Conservation (phyloP, 2,329 filamentous ascomycete species). For the Cryphonectria nitschkei region DNA sequence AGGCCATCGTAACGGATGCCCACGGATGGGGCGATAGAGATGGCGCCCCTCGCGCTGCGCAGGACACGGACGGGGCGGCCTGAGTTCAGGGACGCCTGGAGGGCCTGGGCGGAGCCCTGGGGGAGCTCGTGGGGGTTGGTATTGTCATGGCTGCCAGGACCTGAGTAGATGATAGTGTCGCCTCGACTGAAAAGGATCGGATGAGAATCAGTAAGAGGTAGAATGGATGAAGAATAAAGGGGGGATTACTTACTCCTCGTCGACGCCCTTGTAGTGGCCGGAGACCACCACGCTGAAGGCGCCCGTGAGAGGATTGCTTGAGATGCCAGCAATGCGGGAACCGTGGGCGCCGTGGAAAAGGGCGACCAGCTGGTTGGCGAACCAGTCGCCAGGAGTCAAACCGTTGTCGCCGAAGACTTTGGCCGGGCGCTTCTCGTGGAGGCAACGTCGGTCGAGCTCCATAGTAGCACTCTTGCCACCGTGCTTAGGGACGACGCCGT, state of each 20-base stretch:
- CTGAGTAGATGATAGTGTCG: constrained; percentile 35
- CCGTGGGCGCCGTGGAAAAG: constrained; percentile 60
- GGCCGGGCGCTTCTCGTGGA: constrained; percentile 23
- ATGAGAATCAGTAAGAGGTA: constrained; percentile 22
- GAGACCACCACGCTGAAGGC: constrained; percentile 61
- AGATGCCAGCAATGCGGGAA: constrained; percentile 52
- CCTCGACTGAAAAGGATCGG: constrained; percentile 26
- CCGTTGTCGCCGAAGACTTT: constrained; percentile 40
- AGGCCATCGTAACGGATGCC: constrained; percentile 44
- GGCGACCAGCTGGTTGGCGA: constrained; percentile 54
- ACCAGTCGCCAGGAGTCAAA: constrained; percentile 51
- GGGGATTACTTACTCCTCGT: constrained; percentile 32
- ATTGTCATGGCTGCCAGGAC: constrained; percentile 33
- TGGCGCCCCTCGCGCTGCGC: constrained; percentile 31
- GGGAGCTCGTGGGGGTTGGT: constrained; percentile 6
- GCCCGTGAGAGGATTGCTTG: constrained; percentile 47
- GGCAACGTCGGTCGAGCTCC: constrained; percentile 29
- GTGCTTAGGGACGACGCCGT: constrained; percentile 32
- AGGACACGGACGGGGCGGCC: constrained; percentile 37
- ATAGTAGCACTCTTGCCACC: constrained; percentile 4
- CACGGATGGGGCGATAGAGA: constrained; percentile 29
- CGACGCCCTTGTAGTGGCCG: constrained; percentile 33
- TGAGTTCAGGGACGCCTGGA: constrained; percentile 30
- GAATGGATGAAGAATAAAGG: not conserved
- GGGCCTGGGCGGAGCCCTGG: constrained; percentile 28